A percentile compares a stretch with the other conserved stretches of the same genome.
phyloP scores from a whole-genome alignment of 371 early-diverging fungal genomes.

The Rhizomucor pusillus region DNA sequence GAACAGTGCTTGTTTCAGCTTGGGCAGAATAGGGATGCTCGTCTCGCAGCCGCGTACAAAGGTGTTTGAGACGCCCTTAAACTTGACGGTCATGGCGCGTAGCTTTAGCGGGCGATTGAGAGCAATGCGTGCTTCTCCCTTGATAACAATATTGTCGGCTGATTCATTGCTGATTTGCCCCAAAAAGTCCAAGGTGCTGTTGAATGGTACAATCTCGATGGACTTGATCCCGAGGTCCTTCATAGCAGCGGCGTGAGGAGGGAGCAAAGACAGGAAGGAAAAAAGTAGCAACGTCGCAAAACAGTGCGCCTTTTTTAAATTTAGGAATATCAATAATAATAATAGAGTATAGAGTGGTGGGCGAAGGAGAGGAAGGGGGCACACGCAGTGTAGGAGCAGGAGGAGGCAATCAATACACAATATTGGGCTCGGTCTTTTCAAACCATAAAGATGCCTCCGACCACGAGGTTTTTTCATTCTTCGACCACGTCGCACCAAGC shows the following conservation, averaged over 20 bases:
- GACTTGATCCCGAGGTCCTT: slow-evolving; percentile 23
- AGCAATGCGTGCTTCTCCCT: slow-evolving; percentile 16
- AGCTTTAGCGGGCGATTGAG: slow-evolving; percentile 19
- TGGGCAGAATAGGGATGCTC: slow-evolving; percentile 15
- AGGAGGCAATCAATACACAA: too few species aligned
- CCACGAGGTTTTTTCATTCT: too few species aligned
- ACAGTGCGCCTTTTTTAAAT: too few species aligned
- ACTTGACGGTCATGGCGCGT: slow-evolving; percentile 21
- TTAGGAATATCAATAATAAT: too few species aligned
- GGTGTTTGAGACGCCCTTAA: slow-evolving; percentile 16
- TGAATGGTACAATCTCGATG: slow-evolving; percentile 19
- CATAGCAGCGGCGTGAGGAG: slow-evolving; percentile 5
- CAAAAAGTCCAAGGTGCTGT: slow-evolving; percentile 17
- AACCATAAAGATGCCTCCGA: too few species aligned
- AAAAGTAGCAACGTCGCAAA: background rate
- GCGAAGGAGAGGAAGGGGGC: too few species aligned
- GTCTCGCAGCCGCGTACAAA: slow-evolving; percentile 1
- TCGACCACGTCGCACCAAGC: too few species aligned
- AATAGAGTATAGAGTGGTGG: too few species aligned
- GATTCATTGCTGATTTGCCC: slow-evolving; percentile 9
- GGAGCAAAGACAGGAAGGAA: background rate
- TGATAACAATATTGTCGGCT: slow-evolving; percentile 11
- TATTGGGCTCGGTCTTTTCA: too few species aligned
- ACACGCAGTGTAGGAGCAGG: too few species aligned
- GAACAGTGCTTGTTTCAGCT: slow-evolving; percentile 18